Percentiles rank a stretch among this genome's conserved stretches.
Conservation (phyloP, 306 rosid species). For the Cicer bijugum region DNA sequence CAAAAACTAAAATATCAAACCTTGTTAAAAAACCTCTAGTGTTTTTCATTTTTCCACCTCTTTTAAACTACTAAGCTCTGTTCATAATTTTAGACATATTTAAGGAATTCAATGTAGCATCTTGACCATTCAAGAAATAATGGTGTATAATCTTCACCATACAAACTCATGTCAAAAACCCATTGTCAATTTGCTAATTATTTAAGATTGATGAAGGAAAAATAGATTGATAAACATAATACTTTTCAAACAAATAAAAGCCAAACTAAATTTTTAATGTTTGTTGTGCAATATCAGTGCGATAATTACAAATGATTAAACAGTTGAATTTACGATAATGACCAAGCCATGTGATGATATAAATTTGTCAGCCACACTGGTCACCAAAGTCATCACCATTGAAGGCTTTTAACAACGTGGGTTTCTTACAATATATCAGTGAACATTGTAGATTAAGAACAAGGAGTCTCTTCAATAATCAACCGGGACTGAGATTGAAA, state of each 20-base stretch:
- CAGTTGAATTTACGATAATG: not conserved
- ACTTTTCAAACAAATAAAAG: conserved; percentile 24
- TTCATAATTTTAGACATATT: conserved; percentile 5
- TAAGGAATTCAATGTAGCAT: conserved; percentile 14
- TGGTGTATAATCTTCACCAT: not conserved
- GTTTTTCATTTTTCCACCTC: conserved; percentile 11
- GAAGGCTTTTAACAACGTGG: not conserved
- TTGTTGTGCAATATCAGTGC: not conserved
- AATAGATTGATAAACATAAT: conserved; percentile 12
- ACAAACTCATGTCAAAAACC: not conserved
- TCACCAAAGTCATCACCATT: not conserved
- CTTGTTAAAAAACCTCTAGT: not conserved
- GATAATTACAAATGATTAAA: not conserved
- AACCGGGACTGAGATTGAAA: not conserved
- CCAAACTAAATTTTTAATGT: not conserved
- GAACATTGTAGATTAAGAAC: not conserved
- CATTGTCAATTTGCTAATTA: conserved; percentile 16
- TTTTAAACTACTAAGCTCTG: conserved; percentile 9
- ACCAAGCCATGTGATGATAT: conserved; percentile 7
- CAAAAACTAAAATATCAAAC: conserved; percentile 14
- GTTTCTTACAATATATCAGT: not conserved
- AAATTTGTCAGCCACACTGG: not conserved
- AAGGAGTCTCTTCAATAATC: not conserved
- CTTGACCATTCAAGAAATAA: conserved; percentile 31
- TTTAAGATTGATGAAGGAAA: conserved; percentile 3